phyloP scores from a whole-genome alignment of 2,329 filamentous ascomycete species.

The Cladobotryum protrusum region DNA sequence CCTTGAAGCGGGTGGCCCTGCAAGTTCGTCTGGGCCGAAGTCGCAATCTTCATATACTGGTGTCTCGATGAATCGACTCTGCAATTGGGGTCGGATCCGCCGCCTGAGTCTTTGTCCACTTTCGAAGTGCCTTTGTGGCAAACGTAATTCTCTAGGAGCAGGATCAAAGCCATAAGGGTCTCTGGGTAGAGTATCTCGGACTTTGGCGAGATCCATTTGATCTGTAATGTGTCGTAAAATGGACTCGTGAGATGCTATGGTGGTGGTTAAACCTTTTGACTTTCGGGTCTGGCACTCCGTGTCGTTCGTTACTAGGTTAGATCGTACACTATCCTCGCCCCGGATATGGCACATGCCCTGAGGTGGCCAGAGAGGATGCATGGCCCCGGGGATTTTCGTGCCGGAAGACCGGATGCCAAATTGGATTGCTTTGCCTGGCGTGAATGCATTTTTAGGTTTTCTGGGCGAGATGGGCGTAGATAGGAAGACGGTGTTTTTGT shows the following conservation, averaged over 20 bases:
- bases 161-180: conserved; percentile 36
- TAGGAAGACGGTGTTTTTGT: conserved; percentile 40
- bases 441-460: conserved; percentile 28
- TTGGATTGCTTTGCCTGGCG: conserved; percentile 24
- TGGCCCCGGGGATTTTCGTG: conserved; percentile 58
- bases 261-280: conserved; percentile 43
- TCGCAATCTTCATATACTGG: conserved; percentile 12
- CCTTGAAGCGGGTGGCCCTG: conserved; percentile 14
- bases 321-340: conserved; percentile 26
- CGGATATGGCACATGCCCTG: conserved; percentile 59
- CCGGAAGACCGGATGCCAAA: conserved; percentile 40
- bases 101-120: conserved; percentile 48
- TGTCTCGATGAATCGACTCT: conserved; percentile 18
- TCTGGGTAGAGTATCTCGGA: conserved; percentile 23
- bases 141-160: conserved; percentile 43
- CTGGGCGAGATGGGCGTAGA: conserved; percentile 50
- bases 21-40: conserved; percentile 32
- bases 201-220: conserved; percentile 20
- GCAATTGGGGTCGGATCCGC: conserved; percentile 42
- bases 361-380: conserved; percentile 66
- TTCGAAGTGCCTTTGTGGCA: conserved; percentile 52
- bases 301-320: neutral
- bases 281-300: conserved; percentile 29
- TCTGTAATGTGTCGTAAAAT: conserved; percentile 30
- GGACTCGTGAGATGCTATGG: conserved; percentile 36